phyloP scores from a whole-genome alignment of 495 filamentous ascomycete species.

The Trichodelitschia bisporula region DNA sequence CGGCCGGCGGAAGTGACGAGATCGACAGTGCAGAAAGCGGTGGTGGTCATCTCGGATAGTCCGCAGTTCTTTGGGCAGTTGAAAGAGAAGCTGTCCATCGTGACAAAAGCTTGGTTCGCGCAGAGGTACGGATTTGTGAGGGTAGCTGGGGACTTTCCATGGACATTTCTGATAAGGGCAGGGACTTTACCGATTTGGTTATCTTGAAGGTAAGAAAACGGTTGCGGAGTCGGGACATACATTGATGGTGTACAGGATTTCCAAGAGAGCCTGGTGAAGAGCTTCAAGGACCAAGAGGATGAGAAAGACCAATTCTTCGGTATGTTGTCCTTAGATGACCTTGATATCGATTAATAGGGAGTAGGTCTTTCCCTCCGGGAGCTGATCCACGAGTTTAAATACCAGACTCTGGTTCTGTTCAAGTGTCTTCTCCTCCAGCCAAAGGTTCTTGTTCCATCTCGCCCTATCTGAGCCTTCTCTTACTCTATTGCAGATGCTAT shows the following conservation, averaged over 20 bases:
- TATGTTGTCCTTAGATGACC: conserved; percentile 10
- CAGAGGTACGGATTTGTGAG: conserved; percentile 44
- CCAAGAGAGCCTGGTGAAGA: conserved; percentile 60
- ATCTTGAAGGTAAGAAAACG: conserved; percentile 32
- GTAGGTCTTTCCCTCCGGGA: conserved; percentile 64
- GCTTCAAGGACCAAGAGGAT: conserved; percentile 38
- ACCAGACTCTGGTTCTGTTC: conserved; percentile 79
- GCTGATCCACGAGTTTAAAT: conserved; percentile 77
- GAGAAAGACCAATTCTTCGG: conserved; percentile 74
- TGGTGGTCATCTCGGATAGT: conserved; percentile 73
- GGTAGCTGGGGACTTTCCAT: conserved; percentile 5
- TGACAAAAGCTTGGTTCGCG: conserved; percentile 89
- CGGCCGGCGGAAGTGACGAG: conserved; percentile 74
- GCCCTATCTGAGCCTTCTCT: neutral
- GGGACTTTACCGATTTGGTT: conserved; percentile 48
- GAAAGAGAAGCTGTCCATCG: conserved; percentile 61
- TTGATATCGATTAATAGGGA: neutral
- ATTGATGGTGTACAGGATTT: conserved; percentile 34
- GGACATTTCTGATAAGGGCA: conserved; percentile 9
- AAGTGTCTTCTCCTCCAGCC: conserved; percentile 86
- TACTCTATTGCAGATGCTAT: conserved; percentile 67
- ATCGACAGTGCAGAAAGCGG: conserved; percentile 91
- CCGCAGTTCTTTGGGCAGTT: conserved; percentile 30
- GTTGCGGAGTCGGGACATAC: neutral
- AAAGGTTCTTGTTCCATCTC: conserved; percentile 37